Percentiles rank a stretch among this genome's conserved stretches.
phyloP scores from a whole-genome alignment of 805 yeast species.

The Candida maltosa region DNA sequence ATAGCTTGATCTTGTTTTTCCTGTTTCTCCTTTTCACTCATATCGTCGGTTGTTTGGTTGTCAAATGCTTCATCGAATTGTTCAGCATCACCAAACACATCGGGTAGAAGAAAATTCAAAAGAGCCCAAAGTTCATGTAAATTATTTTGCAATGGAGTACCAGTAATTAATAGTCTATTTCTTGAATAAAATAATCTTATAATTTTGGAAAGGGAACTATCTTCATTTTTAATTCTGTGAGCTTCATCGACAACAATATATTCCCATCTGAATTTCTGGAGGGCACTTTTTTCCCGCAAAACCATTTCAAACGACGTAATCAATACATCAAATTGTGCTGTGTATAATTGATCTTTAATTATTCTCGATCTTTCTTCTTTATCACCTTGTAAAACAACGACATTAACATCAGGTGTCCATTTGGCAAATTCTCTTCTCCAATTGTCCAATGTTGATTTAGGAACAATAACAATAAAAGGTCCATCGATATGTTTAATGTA shows the following conservation, averaged over 20 bases:
- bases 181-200: constrained; percentile 84
- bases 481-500: constrained; percentile 78
- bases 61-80: constrained; percentile 93
- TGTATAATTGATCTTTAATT: constrained; percentile 55
- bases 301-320: constrained; percentile 94
- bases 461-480: constrained; percentile 88
- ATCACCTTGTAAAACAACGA: constrained; percentile 81
- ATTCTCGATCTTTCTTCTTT: constrained; percentile 73
- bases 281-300: constrained; percentile 75
- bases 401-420: constrained; percentile 95
- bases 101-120: constrained; percentile 85
- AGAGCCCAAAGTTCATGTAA: constrained; percentile 96
- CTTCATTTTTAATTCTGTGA: constrained; percentile 94
- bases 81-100: constrained; percentile 88
- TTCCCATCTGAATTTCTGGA: constrained; percentile 88
- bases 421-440: constrained; percentile 93
- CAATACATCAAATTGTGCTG: constrained; percentile 83
- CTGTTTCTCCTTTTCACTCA: constrained; percentile 27
- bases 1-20: constrained; percentile 72
- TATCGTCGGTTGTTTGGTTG: constrained; percentile 34
- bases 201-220: constrained; percentile 86
- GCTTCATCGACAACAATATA: constrained; percentile 94
- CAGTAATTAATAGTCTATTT: constrained; percentile 84
- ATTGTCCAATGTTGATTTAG: constrained; percentile 92
- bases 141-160: constrained; percentile 94